phyloP scores from a whole-genome alignment of 83 land plant species.

The Thuja plicata region DNA sequence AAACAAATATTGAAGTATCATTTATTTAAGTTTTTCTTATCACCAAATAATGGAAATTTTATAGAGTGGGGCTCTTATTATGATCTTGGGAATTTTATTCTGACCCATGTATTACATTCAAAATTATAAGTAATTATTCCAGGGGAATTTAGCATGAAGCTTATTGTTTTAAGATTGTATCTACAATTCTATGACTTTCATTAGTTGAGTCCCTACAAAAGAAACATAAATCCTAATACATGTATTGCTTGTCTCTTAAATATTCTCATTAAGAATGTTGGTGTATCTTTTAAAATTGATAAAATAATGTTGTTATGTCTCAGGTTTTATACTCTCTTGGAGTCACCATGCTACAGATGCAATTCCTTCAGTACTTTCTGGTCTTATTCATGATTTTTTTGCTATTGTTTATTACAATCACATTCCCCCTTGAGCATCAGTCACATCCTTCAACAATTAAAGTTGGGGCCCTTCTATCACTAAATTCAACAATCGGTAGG shows the following conservation, averaged over 20 bases:
- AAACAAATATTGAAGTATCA: not conserved
- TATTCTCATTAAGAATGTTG: not conserved
- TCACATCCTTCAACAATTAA: not conserved
- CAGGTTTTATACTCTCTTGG: constrained; percentile 4
- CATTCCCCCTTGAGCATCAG: not conserved
- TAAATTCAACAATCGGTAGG: not conserved
- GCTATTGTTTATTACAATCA: not conserved
- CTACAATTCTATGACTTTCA: not conserved
- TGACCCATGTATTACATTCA: not conserved
- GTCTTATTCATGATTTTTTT: not conserved
- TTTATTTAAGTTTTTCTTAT: too few relatives aligned
- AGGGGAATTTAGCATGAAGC: not conserved
- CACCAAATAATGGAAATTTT: not conserved
- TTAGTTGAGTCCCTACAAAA: not conserved
- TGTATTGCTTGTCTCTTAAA: not conserved
- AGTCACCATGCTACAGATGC: constrained; percentile 3
- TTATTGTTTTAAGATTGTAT: not conserved
- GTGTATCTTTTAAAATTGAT: not conserved
- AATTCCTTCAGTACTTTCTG: not conserved
- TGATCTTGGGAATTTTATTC: not conserved
- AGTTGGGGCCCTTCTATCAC: constrained; percentile 5
- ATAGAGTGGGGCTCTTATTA: not conserved
- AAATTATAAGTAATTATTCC: too few relatives aligned
- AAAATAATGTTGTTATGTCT: not conserved
- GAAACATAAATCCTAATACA: not conserved